Evolutionary conservation across 192 early-diverging fungal genomes (phyloP).

Genomic region (Podochytrium sp.): DNA sequence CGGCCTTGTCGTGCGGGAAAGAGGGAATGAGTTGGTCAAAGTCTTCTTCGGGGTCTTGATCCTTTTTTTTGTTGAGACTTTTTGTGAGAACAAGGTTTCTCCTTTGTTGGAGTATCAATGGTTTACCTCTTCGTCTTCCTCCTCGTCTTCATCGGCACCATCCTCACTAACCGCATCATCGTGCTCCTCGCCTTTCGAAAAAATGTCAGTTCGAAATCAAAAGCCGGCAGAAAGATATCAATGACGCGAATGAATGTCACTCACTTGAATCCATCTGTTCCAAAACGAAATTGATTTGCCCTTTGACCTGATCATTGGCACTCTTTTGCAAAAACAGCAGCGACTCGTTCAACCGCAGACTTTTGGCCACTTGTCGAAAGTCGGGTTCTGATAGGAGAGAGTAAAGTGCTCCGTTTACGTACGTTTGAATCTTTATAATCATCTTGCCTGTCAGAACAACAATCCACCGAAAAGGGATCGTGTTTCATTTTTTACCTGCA

Average conservation of each 20-base stretch:
- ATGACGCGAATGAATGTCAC: background rate
- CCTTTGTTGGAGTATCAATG: background rate
- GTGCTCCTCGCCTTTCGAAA: constrained; percentile 8
- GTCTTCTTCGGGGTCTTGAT: constrained; percentile 32
- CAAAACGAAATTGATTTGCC: constrained; percentile 55
- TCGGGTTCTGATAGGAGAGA: constrained; percentile 46
- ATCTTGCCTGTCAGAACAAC: no score
- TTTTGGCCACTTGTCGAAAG: constrained; percentile 41
- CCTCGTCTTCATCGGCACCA: constrained; percentile 49
- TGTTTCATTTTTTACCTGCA: constrained; percentile 42
- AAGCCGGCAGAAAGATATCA: background rate
- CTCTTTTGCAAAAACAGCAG: constrained; percentile 37
- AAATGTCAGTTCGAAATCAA: constrained; percentile 25
- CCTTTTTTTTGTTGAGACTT: background rate
- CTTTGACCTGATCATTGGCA: constrained; percentile 40
- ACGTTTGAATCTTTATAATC: constrained; percentile 51
- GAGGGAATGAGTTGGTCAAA: constrained; percentile 8
- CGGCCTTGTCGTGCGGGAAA: constrained; percentile 10
- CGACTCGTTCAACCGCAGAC: constrained; percentile 45
- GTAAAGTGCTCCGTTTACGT: constrained; percentile 57
- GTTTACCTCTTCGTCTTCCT: constrained; percentile 46
- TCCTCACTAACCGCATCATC: constrained; percentile 48
- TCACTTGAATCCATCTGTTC: constrained; percentile 39
- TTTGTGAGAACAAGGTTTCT: background rate
- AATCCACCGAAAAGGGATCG: no score